These are phyloP conservation scores for Cladobotryum protrusum DNA, from an alignment of 2,329 filamentous ascomycete species.

Conservation along the genomic window DNA sequence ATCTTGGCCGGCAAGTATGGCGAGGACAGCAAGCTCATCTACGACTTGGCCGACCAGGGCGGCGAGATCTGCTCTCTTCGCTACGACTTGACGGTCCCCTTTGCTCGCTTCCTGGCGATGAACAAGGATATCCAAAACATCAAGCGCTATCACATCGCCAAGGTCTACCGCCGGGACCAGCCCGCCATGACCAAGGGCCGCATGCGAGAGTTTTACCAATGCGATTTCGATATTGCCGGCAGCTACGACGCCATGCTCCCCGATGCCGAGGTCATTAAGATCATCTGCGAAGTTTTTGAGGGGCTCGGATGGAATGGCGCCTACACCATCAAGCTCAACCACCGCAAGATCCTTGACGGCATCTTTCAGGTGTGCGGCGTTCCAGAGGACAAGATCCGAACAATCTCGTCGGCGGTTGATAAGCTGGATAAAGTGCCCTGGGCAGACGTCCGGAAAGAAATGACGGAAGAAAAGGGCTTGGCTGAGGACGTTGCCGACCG, in stretches of 20 bases:
- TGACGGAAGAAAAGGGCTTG: slow-evolving; percentile 88
- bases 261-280: slow-evolving; percentile 81
- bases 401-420: slow-evolving; percentile 89
- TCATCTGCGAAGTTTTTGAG: slow-evolving; percentile 80
- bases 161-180: slow-evolving; percentile 55
- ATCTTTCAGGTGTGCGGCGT: slow-evolving; percentile 90
- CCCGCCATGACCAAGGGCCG: slow-evolving; percentile 76
- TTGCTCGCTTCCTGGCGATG: slow-evolving; percentile 90
- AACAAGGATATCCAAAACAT: slow-evolving; percentile 75
- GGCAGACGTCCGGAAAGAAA: slow-evolving; percentile 84
- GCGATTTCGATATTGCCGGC: slow-evolving; percentile 93
- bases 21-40: slow-evolving; percentile 88
- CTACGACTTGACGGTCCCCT: slow-evolving; percentile 84
- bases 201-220: slow-evolving; percentile 96
- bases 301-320: slow-evolving; percentile 65
- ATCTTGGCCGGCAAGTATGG: slow-evolving; percentile 87
- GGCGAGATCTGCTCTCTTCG: slow-evolving; percentile 69
- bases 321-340: slow-evolving; percentile 89
- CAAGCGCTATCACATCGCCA: slow-evolving; percentile 93
- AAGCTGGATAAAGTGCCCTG: slow-evolving; percentile 92
- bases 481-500: slow-evolving; percentile 71
- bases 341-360: slow-evolving; percentile 88
- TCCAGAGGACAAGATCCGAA: slow-evolving; percentile 75
- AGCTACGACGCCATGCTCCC: slow-evolving; percentile 85
- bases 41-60: slow-evolving; percentile 80